Evolutionary conservation across 176 grass and related monocot species (phyloP), one percentile per base, ranked within the genome.

Genomic region (Typha latifolia): DNA sequence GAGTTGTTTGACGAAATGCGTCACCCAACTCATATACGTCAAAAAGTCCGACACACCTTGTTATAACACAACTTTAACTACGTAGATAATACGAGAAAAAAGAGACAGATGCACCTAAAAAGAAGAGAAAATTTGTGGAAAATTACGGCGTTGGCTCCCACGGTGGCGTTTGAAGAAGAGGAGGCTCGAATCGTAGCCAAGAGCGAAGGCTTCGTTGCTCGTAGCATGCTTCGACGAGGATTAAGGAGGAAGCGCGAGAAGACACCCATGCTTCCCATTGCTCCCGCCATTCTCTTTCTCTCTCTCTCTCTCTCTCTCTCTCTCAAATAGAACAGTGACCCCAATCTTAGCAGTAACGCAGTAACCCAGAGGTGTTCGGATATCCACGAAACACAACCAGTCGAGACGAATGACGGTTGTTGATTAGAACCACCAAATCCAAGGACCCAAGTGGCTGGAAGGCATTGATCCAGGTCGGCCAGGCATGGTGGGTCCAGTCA

Each of bases 281-380:
- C 26, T 76, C 63, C 63, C 73, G 64, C 63, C 73, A 76, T 76
- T 76, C 22, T 26, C 24, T 26, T 2, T 18, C 62, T 51, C 47
- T 62, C 34, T 49, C 32, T 74, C 52, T 57, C 52, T 57, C 52
- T 57, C 52, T 53, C 50, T n/a, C 50, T 65, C 61, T 64, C 72
- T 4, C 9, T 14, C 10, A 69, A 37, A 47, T 27, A 22, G 66
- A 22, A 16, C 19, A 43, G 4, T 26, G 24, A 26, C 24, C 27
- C 27, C 2, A 29, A 29, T 29, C 27, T 29, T 29, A 29, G 27
- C 27, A 29, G 27, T 4, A 37, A 37, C 14, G 43, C 32, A 2
- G 32, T 68, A 12, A 15, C 8, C 29, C 4, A 31, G 23, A 2
- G 66, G 66, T 68, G 66, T 68, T 34, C n/a, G 34, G 29, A 20